phyloP scores from a whole-genome alignment of 495 filamentous ascomycete species.

The Glarea lozoyensis region DNA sequence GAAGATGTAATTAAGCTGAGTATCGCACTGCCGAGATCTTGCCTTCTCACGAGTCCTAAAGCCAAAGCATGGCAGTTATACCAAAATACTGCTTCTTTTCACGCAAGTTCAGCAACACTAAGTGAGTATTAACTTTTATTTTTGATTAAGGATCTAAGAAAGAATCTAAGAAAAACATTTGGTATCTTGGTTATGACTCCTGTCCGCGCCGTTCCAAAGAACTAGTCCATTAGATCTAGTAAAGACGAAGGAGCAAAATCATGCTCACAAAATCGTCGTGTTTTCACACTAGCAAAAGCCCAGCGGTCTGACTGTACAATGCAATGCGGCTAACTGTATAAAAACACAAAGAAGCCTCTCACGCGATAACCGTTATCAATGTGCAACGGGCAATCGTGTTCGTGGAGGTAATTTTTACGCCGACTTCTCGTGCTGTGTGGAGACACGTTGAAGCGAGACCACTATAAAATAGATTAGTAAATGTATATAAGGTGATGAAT shows the following conservation, averaged over 20 bases:
- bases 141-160: background rate
- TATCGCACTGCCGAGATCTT: too few relatives aligned
- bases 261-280: background rate
- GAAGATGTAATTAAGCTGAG: too few relatives aligned
- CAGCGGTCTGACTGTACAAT: constrained; percentile 3
- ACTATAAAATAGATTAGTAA: constrained; percentile 36
- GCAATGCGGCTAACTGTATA: background rate
- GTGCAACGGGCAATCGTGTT: constrained; percentile 2
- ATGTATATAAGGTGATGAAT: background rate
- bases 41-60: too few relatives aligned
- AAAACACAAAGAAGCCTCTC: constrained; percentile 1
- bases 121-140: background rate
- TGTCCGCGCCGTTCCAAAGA: background rate
- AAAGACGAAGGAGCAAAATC: background rate
- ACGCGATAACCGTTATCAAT: background rate
- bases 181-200: constrained; percentile 1
- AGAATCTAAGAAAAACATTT: background rate
- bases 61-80: too few relatives aligned
- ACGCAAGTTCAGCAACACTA: too few relatives aligned
- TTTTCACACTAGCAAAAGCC: background rate
- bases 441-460: constrained; percentile 76
- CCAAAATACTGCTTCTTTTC: too few relatives aligned
- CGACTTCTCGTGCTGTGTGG: constrained; percentile 73
- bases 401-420: constrained; percentile 31
- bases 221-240: background rate